Evolutionary conservation across 371 early-diverging fungal species (phyloP).

Genomic region (Apophysomyces sp.): DNA sequence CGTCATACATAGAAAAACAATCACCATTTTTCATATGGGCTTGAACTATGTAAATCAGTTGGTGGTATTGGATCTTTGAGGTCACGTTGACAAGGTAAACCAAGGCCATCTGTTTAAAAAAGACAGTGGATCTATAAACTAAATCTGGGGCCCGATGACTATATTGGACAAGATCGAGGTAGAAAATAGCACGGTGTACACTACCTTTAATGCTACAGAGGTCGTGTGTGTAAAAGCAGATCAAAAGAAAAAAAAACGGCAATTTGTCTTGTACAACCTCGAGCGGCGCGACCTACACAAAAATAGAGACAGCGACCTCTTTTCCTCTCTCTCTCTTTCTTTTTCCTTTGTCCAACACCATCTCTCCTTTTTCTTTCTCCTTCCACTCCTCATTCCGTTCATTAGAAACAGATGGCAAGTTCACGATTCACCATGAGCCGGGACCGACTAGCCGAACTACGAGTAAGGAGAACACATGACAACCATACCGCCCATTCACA

Average conservation of each 20-base stretch:
- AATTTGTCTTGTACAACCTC: constrained; percentile 8
- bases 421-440: constrained; percentile 56
- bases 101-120: no score
- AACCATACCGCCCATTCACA: not conserved
- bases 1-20: not conserved
- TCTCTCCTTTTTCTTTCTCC: constrained; percentile 4
- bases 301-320: constrained; percentile 6
- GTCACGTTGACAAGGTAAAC: no score
- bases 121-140: no score
- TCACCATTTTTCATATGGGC: not conserved
- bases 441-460: constrained; percentile 50
- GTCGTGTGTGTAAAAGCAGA: not conserved
- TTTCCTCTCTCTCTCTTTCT: constrained; percentile 11
- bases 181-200: not conserved
- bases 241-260: not conserved
- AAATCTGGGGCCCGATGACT: not conserved
- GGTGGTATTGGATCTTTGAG: no score
- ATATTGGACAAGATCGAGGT: not conserved
- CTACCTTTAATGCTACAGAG: not conserved
- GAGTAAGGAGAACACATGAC: constrained; percentile 19
- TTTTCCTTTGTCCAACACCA: constrained; percentile 13
- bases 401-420: constrained; percentile 27
- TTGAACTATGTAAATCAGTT: no score
- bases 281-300: not conserved
- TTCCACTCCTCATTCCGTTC: constrained; percentile 23